Evolutionary conservation across 75 land plant species (phyloP).

Genomic region (Cryptomeria japonica): DNA sequence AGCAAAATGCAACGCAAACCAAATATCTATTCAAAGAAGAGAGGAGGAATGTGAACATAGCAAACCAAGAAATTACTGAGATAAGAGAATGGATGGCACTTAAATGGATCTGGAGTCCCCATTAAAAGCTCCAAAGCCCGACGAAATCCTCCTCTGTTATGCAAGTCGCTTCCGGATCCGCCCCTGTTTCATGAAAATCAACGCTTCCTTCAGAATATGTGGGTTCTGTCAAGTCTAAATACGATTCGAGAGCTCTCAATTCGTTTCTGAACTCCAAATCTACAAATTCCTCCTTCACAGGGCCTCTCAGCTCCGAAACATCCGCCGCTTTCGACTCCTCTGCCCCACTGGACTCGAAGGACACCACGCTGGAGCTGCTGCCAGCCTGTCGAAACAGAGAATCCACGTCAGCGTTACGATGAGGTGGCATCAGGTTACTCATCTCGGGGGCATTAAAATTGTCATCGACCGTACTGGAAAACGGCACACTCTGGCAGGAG

Average conservation of each 20-base stretch:
- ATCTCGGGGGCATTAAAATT: not conserved
- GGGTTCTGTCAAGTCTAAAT: not conserved
- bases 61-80: too few species aligned
- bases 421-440: not conserved
- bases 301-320: not conserved
- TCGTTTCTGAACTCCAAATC: not conserved
- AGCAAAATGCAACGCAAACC: not conserved
- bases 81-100: too few species aligned
- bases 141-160: not conserved
- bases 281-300: not conserved
- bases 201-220: not conserved
- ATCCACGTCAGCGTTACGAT: not conserved
- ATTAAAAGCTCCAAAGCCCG: not conserved
- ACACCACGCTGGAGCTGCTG: not conserved
- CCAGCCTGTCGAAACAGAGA: not conserved
- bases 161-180: not conserved
- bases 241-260: not conserved
- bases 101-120: not conserved
- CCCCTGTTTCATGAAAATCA: not conserved
- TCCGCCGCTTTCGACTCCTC: too few species aligned
- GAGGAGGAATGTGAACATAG: too few species aligned
- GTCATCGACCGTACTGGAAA: not conserved
- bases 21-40: too few species aligned
- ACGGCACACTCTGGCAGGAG: not conserved
- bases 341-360: too few species aligned